These are phyloP conservation scores for Aureobasidium sp. DNA, from an alignment of 2,329 filamentous ascomycete species.

Conservation along the genomic window DNA sequence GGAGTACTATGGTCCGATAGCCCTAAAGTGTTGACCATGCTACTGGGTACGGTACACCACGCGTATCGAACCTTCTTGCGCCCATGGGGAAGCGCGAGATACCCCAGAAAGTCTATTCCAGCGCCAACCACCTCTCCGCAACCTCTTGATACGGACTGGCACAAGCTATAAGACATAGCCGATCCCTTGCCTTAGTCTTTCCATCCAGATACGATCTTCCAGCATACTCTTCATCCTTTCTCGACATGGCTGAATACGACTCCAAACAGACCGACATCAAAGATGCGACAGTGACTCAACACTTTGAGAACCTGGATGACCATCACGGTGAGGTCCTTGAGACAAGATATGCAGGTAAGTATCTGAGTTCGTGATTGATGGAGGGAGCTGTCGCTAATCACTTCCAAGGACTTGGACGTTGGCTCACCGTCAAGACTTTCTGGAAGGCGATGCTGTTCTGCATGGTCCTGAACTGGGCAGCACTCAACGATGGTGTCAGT, in stretches of 20 bases:
- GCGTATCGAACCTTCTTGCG: neutral
- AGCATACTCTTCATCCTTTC: too few relatives aligned
- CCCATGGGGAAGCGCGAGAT: neutral
- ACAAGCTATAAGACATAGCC: neutral
- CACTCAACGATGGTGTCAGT: constrained; percentile 13
- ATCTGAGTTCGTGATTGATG: neutral
- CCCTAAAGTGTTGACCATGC: neutral
- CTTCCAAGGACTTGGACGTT: constrained; percentile 12
- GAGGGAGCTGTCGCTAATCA: neutral
- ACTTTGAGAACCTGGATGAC: neutral
- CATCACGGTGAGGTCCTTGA: neutral
- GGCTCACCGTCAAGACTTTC: constrained; percentile 14
- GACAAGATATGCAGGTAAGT: constrained; percentile 7
- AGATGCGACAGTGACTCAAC: neutral
- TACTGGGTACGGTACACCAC: too few relatives aligned
- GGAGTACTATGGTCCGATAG: neutral
- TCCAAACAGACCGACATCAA: neutral
- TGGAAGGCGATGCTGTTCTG: constrained; percentile 16
- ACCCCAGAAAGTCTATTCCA: neutral
- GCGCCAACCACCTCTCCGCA: neutral
- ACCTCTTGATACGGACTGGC: neutral
- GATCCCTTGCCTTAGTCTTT: neutral
- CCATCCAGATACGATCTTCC: too few relatives aligned
- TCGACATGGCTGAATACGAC: neutral
- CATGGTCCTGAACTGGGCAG: constrained; percentile 16